Evolutionary conservation across 1,284 basidiomycete species (phyloP), one percentile per base, ranked within the genome.

Genomic region (Ustilago lituana): DNA sequence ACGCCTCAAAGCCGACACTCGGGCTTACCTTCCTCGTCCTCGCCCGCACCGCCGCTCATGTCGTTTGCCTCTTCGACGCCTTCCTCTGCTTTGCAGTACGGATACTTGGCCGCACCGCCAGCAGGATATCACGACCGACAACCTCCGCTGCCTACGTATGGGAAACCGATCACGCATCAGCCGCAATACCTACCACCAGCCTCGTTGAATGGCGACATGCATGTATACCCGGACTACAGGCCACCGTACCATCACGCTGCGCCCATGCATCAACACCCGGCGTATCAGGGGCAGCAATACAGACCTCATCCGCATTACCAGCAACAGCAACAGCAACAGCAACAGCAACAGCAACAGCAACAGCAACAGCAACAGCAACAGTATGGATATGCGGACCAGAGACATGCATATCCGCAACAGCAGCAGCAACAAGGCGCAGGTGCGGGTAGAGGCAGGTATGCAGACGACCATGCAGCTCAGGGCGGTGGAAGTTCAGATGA

Each of bases 131-230:
- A 17, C 3, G 47, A 54, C 29, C 46, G 56, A n/a, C 41, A 46
- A 3, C 62, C 56, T n/a, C 56, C 56, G 3, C 31, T 65, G 43
- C 62, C 62, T 12, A 65, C 62, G n/a, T 65, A 59, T 24, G 38
- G 24, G n/a, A 54, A 45, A 10, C 43, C 62, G 11, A 8, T 57
- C 6, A 23, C 59, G 47, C 59, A 62, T 4, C 59, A 62, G 26
- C 33, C 51, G 6, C 55, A 54, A 17, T 46, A 56, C 6, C n/a
- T 36, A 24, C 20, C 45, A 7, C 8, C 27, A 2, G 48, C 12
- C n/a, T n/a, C n/a, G n/a, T n/a, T n/a, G n/a, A n/a, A n/a, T 17
- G 7, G 26, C 17, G 36, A 35, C 4, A 22, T 31, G 12, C 33
- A 38, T 19, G 55, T 19, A 1, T 65, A 37, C 11, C 51, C 62